Conservation (phyloP, 2,329 filamentous ascomycete species). For the Clarireedia sp. region DNA sequence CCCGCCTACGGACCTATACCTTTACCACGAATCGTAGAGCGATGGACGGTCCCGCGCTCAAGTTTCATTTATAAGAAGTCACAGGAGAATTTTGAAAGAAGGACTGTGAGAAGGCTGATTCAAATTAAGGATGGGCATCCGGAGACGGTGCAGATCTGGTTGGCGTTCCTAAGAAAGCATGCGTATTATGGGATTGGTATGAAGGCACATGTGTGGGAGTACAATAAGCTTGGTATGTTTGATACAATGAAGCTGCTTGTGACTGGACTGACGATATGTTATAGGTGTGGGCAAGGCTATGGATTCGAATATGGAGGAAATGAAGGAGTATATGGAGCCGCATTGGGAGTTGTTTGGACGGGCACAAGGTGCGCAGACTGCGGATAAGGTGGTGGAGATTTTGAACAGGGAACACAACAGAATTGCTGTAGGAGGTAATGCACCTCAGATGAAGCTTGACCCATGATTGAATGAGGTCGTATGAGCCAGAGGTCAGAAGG, state of each 20-base stretch:
- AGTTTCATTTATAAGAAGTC: slow-evolving; percentile 96
- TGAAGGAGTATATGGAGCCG: slow-evolving; percentile 36
- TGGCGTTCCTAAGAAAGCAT: slow-evolving; percentile 86
- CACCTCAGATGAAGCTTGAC: slow-evolving; percentile 20
- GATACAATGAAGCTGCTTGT: not conserved
- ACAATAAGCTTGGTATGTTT: slow-evolving; percentile 58
- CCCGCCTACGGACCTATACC: slow-evolving; percentile 80
- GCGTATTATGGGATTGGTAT: slow-evolving; percentile 95
- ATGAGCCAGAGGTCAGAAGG: not conserved
- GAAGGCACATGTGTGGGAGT: slow-evolving; percentile 97
- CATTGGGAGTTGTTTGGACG: slow-evolving; percentile 51
- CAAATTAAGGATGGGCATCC: slow-evolving; percentile 89
- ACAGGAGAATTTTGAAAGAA: slow-evolving; percentile 94
- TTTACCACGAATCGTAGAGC: slow-evolving; percentile 76
- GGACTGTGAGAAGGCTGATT: slow-evolving; percentile 77
- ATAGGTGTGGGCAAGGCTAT: slow-evolving; percentile 44
- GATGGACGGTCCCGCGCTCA: slow-evolving; percentile 85
- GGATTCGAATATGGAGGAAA: slow-evolving; percentile 40
- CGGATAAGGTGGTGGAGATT: slow-evolving; percentile 50
- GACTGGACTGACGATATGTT: not conserved
- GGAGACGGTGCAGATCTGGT: slow-evolving; percentile 82
- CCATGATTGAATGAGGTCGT: not conserved
- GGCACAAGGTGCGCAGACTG: slow-evolving; percentile 40
- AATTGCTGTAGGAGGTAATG: slow-evolving; percentile 21
- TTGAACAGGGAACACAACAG: slow-evolving; percentile 44